Conservation (phyloP, 2,329 filamentous ascomycete genomes). For the Coccinonectria pachysandricola region DNA sequence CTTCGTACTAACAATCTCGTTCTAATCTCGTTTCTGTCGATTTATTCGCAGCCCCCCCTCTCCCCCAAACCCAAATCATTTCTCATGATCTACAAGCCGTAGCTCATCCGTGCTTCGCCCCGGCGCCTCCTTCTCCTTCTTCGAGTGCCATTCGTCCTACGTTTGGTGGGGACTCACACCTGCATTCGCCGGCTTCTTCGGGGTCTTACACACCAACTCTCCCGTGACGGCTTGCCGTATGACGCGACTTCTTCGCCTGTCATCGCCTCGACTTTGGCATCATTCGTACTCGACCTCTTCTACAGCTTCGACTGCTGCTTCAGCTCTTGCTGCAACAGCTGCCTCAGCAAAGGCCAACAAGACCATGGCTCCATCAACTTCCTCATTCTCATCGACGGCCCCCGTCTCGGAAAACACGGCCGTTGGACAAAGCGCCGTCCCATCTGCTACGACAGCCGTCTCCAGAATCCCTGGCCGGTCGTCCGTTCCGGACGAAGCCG, state of each 20-base stretch:
- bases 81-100: too few species aligned
- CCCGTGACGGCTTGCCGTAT: slow-evolving; percentile 7
- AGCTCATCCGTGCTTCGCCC: too few species aligned
- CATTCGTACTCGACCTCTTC: too few species aligned
- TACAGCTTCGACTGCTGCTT: slow-evolving; percentile 1
- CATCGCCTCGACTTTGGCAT: slow-evolving; percentile 12
- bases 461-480: slow-evolving; percentile 24
- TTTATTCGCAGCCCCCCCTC: too few species aligned
- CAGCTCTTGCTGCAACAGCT: slow-evolving; percentile 1
- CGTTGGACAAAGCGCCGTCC: slow-evolving; percentile 4
- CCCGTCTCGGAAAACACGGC: slow-evolving; percentile 1
- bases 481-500: slow-evolving; percentile 31
- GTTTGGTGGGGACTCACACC: too few species aligned
- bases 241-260: slow-evolving; percentile 12
- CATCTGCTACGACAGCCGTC: slow-evolving; percentile 19
- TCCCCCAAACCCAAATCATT: too few species aligned
- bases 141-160: too few species aligned
- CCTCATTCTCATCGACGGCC: slow-evolving; percentile 4
- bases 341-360: too few species aligned
- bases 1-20: too few species aligned
- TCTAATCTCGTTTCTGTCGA: too few species aligned
- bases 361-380: too few species aligned
- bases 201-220: slow-evolving; percentile 1
- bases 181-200: slow-evolving; percentile 5
- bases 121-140: too few species aligned